A percentile compares a stretch with the other conserved stretches of the same genome.
phyloP scores from a whole-genome alignment of 2,329 filamentous ascomycete genomes.

The Thermothelomyces thermophilus region DNA sequence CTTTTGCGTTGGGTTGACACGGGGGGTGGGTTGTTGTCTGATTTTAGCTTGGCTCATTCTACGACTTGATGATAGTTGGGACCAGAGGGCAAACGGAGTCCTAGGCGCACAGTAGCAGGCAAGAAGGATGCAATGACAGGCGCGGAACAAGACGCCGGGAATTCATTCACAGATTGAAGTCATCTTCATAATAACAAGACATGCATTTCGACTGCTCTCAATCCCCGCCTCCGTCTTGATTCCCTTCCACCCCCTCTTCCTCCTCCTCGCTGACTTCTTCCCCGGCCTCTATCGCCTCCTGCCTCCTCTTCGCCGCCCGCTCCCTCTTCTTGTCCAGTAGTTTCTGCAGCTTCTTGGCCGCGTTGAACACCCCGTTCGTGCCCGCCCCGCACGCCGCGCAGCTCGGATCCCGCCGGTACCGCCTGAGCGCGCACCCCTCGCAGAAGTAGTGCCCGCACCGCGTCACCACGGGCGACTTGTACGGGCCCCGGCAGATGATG shows the following conservation, averaged over 20 bases:
- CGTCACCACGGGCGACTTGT: conserved; percentile 75
- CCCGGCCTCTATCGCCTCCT: conserved; percentile 45
- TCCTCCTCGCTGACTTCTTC: conserved; percentile 44
- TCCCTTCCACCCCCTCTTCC: conserved; percentile 8
- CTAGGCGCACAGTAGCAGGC: not conserved
- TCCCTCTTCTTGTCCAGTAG: conserved; percentile 68
- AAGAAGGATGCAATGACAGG: not conserved
- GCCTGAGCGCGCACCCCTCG: conserved; percentile 75
- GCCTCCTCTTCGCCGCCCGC: conserved; percentile 51
- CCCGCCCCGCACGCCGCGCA: conserved; percentile 82
- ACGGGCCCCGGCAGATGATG: conserved; percentile 74
- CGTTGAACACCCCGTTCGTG: conserved; percentile 85
- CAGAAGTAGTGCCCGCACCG: conserved; percentile 97
- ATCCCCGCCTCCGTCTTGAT: conserved; percentile 1
- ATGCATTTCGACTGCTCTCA: not conserved
- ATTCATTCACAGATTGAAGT: conserved; percentile 4
- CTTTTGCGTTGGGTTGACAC: not conserved
- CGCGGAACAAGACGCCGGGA: too few species aligned
- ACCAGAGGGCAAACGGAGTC: conserved; percentile 6
- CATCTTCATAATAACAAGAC: not conserved
- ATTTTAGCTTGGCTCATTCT: not conserved
- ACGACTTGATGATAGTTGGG: conserved; percentile 3
- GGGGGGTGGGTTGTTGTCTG: conserved; percentile 1
- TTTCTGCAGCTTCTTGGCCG: conserved; percentile 74
- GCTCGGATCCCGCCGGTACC: conserved; percentile 79